Evolutionary conservation across 805 yeast species (phyloP).

Genomic region (Jamesozyma gamospora): DNA sequence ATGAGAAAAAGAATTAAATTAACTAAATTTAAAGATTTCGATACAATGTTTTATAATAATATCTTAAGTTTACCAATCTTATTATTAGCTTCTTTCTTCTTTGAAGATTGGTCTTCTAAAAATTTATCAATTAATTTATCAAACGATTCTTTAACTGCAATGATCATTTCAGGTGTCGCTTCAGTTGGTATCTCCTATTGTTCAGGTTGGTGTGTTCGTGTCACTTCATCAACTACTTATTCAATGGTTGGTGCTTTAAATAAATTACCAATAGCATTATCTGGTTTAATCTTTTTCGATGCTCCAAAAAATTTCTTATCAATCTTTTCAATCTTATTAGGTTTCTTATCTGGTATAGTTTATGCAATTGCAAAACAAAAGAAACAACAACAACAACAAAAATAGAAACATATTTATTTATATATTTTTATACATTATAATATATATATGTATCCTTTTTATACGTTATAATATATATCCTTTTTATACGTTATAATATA

Average conservation of each 20-base stretch:
- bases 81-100: slow-evolving; percentile 57
- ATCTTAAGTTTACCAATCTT: slow-evolving; percentile 86
- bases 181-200: slow-evolving; percentile 97
- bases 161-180: slow-evolving; percentile 87
- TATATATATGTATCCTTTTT: not conserved
- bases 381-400: slow-evolving; percentile 38
- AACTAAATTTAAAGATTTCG: slow-evolving; percentile 92
- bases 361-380: slow-evolving; percentile 93
- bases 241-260: slow-evolving; percentile 99
- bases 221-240: slow-evolving; percentile 95
- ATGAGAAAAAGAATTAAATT: slow-evolving; percentile 98
- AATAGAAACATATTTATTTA: not conserved
- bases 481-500: too few relatives aligned
- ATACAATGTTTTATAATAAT: slow-evolving; percentile 97
- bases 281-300: slow-evolving; percentile 90
- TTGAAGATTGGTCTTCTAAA: slow-evolving; percentile 88
- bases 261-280: slow-evolving; percentile 92
- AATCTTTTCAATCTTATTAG: slow-evolving; percentile 80
- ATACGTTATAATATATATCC: too few relatives aligned
- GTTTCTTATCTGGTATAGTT: slow-evolving; percentile 91
- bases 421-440: not conserved
- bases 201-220: slow-evolving; percentile 99
- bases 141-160: slow-evolving; percentile 59
- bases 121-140: slow-evolving; percentile 70
- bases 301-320: slow-evolving; percentile 92